Percentiles rank a stretch among this genome's conserved stretches.
These are phyloP conservation scores for Globisporangium paroecandrum DNA, from an alignment of 352 stramenopile species.

Conservation along the genomic window DNA sequence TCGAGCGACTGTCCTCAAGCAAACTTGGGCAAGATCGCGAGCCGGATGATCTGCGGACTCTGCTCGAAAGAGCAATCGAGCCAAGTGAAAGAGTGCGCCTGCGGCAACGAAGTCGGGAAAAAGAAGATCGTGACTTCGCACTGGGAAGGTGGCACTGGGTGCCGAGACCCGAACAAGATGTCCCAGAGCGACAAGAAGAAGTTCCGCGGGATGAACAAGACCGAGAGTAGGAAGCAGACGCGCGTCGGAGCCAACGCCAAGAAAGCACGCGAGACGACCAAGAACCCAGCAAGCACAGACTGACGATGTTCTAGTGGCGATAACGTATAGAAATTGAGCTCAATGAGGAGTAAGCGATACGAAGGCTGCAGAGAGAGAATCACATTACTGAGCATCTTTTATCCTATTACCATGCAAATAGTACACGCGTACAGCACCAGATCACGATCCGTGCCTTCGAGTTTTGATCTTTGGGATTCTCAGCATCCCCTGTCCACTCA, in stretches of 20 bases:
- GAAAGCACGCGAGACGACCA: conserved; percentile 16
- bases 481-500: no score
- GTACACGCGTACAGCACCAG: no score
- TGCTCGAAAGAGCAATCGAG: conserved; percentile 83
- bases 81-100: conserved; percentile 67
- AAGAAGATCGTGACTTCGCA: conserved; percentile 46
- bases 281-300: conserved; percentile 1
- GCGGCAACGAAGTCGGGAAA: conserved; percentile 62
- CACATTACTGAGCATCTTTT: no score
- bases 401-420: no score
- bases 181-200: conserved; percentile 68
- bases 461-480: no score
- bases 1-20: conserved; percentile 63
- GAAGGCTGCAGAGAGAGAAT: no score
- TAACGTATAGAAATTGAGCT: no score
- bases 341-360: no score
- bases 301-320: neutral
- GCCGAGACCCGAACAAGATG: conserved; percentile 62
- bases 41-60: conserved; percentile 78
- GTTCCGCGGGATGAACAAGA: conserved; percentile 73
- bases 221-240: conserved; percentile 75
- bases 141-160: conserved; percentile 79
- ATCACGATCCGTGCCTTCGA: no score
- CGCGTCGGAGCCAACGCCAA: conserved; percentile 66
- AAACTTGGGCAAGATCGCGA: conserved; percentile 74